Evolutionary conservation across 208 protist genomes (phyloP).

Genomic region (Trypanosoma lewisi): DNA sequence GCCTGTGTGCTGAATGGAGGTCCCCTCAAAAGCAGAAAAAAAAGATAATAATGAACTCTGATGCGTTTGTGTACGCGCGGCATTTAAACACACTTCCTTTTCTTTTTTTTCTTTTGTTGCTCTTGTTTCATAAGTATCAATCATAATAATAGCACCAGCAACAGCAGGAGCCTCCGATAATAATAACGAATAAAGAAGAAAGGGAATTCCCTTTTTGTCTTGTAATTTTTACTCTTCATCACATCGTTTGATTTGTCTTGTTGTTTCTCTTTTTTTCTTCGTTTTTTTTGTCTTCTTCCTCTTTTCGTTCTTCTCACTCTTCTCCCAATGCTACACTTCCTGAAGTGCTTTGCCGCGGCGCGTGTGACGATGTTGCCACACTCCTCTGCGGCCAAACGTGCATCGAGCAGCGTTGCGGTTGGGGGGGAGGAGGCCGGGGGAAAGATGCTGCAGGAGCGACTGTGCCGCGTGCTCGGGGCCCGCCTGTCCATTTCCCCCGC

Average conservation of each 20-base stretch:
- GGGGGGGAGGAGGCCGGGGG: background rate
- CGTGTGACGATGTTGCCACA: background rate
- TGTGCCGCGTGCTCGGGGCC: conserved; percentile 35
- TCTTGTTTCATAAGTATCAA: no score
- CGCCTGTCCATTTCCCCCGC: conserved; percentile 36
- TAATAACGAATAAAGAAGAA: background rate
- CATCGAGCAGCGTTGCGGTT: background rate
- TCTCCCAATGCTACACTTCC: conserved; percentile 3
- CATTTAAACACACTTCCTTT: no score
- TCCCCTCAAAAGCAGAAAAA: no score
- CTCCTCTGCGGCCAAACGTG: background rate
- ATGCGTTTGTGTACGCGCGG: no score
- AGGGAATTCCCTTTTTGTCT: conserved; percentile 6
- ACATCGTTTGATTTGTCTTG: background rate
- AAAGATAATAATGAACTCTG: no score
- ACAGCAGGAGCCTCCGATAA: background rate
- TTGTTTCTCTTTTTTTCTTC: conserved; percentile 3
- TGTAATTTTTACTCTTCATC: no score
- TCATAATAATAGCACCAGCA: background rate
- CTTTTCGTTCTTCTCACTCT: conserved; percentile 5
- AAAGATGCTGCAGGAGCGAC: conserved; percentile 9
- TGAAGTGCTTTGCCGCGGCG: background rate
- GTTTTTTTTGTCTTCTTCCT: background rate
- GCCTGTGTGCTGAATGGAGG: no score
- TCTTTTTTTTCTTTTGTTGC: no score